Conservation (phyloP, 1,139 yeast genomes). For the Zhuliangozyma blackwelliae region DNA sequence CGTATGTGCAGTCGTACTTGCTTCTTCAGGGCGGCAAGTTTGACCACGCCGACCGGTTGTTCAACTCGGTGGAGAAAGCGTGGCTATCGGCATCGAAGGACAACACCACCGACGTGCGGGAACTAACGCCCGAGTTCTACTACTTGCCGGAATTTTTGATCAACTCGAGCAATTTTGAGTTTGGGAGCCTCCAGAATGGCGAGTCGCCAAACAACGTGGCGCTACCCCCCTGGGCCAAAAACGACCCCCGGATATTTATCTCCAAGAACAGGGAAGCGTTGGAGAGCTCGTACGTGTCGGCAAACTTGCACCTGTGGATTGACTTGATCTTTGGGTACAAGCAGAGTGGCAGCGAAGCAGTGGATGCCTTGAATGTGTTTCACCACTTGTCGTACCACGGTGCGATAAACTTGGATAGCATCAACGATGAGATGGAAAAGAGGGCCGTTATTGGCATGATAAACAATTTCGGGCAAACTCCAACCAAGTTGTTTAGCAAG, state of each 20-base stretch:
- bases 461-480: conserved; percentile 89
- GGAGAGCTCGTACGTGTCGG: conserved; percentile 76
- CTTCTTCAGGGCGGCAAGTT: conserved; percentile 80
- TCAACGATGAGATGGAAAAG: conserved; percentile 67
- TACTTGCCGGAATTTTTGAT: conserved; percentile 71
- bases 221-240: conserved; percentile 79
- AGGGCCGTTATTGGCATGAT: conserved; percentile 77
- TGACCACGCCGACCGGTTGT: conserved; percentile 81
- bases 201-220: conserved; percentile 53
- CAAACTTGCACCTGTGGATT: conserved; percentile 74
- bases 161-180: conserved; percentile 60
- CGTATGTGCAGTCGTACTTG: conserved; percentile 74
- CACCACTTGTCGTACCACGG: conserved; percentile 82
- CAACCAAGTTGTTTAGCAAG: conserved; percentile 58
- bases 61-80: conserved; percentile 65
- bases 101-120: conserved; percentile 82
- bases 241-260: conserved; percentile 67
- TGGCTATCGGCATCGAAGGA: conserved; percentile 78
- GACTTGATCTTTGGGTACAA: conserved; percentile 77
- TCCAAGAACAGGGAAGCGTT: conserved; percentile 74
- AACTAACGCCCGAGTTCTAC: conserved; percentile 78
- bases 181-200: conserved; percentile 68
- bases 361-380: conserved; percentile 65
- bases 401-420: conserved; percentile 68
- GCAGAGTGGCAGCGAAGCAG: conserved; percentile 69